Conservation (phyloP, 768 basidiomycete genomes). For the Lactarius deliciosus region DNA sequence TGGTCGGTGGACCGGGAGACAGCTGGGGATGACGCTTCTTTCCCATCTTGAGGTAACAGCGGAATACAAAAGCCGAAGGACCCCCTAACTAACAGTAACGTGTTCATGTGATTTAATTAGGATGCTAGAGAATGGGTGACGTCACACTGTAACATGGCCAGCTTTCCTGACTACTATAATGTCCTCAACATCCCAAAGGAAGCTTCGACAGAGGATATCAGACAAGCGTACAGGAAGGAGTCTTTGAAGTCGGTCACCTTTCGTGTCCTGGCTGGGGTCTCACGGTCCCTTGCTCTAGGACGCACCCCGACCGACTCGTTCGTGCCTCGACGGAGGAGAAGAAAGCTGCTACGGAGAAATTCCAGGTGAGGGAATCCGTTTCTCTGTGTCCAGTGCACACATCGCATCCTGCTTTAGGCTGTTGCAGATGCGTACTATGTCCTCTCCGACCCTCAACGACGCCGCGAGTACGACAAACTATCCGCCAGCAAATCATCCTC, state of each 20-base stretch:
- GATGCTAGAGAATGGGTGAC: background rate
- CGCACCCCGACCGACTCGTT: conserved; percentile 82
- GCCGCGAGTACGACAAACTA: conserved; percentile 69
- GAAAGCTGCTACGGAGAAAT: conserved; percentile 74
- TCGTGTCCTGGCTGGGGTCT: background rate
- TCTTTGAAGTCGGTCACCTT: conserved; percentile 56
- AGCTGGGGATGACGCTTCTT: too few relatives aligned
- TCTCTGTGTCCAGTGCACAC: background rate
- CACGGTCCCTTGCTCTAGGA: conserved; percentile 46
- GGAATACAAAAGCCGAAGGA: too few relatives aligned
- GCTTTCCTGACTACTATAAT: conserved; percentile 79
- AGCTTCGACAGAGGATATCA: conserved; percentile 68
- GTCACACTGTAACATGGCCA: conserved; percentile 49
- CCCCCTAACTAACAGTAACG: too few relatives aligned
- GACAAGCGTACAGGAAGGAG: conserved; percentile 77
- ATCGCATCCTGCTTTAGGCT: conserved; percentile 44
- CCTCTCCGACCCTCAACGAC: conserved; percentile 73
- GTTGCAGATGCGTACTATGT: conserved; percentile 96
- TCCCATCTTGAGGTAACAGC: too few relatives aligned
- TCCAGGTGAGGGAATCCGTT: conserved; percentile 55
- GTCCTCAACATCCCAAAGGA: conserved; percentile 54
- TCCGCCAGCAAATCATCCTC: conserved; percentile 53
- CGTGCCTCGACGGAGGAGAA: conserved; percentile 72
- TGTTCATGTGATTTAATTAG: background rate
- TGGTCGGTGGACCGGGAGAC: too few relatives aligned